Conservation (phyloP, 179 eudicot genomes). For the Silene noctiflora region DNA sequence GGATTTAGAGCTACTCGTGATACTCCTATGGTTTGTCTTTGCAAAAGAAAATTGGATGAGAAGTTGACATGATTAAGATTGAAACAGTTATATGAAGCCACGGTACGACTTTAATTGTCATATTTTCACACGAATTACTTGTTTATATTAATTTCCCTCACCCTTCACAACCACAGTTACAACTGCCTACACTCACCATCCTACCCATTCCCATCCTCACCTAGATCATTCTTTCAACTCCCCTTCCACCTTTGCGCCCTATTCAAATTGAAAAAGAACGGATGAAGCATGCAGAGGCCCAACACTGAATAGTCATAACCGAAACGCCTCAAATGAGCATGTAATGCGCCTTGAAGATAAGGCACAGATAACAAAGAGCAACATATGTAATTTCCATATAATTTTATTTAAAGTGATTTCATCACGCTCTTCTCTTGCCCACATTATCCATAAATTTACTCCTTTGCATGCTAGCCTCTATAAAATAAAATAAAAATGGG, state of each 20-base stretch:
- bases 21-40: background rate
- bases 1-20: background rate
- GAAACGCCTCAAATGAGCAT: background rate
- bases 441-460: background rate
- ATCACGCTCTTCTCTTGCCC: background rate
- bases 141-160: background rate
- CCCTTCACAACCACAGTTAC: background rate
- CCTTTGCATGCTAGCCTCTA: no score
- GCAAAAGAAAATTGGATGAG: background rate
- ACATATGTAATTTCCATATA: background rate
- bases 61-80: background rate
- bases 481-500: no score
- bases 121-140: background rate
- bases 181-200: background rate
- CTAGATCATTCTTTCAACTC: background rate
- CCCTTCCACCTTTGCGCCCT: background rate
- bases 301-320: background rate
- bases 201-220: background rate
- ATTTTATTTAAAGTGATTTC: no score
- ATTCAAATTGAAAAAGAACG: background rate
- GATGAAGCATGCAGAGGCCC: background rate
- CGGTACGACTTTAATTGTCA: background rate
- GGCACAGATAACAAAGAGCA: background rate
- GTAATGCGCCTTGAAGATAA: background rate
- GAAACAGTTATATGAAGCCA: background rate